Evolutionary conservation across 2,329 filamentous ascomycete genomes (phyloP).

Genomic region (Claviceps sp.): DNA sequence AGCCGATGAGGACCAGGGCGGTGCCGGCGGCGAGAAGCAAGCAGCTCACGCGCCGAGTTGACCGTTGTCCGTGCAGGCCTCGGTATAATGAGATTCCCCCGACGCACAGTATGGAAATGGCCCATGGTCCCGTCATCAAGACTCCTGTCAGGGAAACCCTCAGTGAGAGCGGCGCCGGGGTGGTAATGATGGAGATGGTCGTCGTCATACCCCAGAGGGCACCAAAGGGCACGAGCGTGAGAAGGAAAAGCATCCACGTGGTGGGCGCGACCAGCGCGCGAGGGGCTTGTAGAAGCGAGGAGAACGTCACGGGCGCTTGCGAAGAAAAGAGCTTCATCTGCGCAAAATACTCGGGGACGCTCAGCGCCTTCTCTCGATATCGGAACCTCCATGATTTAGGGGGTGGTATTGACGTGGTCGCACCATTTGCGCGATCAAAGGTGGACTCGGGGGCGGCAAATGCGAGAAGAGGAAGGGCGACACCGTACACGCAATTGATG

Average conservation of each 20-base stretch:
- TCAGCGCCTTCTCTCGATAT: constrained; percentile 19
- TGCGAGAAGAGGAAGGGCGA: constrained; percentile 33
- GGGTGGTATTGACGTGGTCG: constrained; percentile 8
- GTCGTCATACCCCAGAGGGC: constrained; percentile 33
- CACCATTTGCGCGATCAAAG: constrained; percentile 28
- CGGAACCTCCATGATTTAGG: constrained; percentile 13
- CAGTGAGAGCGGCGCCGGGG: constrained; percentile 29
- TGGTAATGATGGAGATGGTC: constrained; percentile 34
- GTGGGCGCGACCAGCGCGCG: constrained; percentile 37
- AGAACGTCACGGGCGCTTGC: constrained; percentile 15
- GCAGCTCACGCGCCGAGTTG: constrained; percentile 20
- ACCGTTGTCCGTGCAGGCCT: constrained; percentile 16
- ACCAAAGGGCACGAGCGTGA: constrained; percentile 31
- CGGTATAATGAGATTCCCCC: constrained; percentile 20
- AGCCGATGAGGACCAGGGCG: constrained; percentile 25
- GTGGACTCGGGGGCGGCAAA: constrained; percentile 39
- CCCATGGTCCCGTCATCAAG: constrained; percentile 30
- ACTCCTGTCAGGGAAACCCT: constrained; percentile 26
- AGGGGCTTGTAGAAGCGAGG: constrained; percentile 29
- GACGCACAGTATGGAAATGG: constrained; percentile 24
- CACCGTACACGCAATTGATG: constrained; percentile 32
- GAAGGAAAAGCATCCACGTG: constrained; percentile 30
- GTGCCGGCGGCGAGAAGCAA: constrained; percentile 24
- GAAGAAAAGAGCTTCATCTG: constrained; percentile 28
- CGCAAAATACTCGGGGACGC: constrained; percentile 22